Percentiles rank a stretch among this genome's conserved stretches.
Evolutionary conservation across 2,329 filamentous ascomycete genomes (phyloP).

Genomic region (Aspergillus costaricaensis): DNA sequence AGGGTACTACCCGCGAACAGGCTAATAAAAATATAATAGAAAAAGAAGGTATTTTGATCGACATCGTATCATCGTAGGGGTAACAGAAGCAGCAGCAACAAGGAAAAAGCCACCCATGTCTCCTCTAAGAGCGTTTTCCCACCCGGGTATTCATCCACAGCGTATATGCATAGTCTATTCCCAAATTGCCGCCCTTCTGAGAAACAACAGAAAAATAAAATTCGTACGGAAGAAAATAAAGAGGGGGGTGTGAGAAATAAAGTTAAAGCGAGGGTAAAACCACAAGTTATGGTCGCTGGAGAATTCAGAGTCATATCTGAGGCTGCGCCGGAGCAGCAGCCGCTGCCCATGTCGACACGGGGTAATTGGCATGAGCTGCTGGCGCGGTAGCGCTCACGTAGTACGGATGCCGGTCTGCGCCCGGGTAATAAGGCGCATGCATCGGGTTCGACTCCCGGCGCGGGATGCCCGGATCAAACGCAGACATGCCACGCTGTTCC

Average conservation of each 20-base stretch:
- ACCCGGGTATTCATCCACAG: conserved; percentile 24
- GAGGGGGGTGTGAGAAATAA: conserved; percentile 14
- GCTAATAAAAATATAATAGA: neutral
- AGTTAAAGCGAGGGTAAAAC: conserved; percentile 13
- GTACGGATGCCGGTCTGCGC: conserved; percentile 36
- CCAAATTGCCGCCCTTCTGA: conserved; percentile 26
- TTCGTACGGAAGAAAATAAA: conserved; percentile 12
- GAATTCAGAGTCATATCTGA: conserved; percentile 33
- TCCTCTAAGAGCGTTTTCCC: conserved; percentile 25
- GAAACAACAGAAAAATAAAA: conserved; percentile 15
- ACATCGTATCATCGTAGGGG: conserved; percentile 24
- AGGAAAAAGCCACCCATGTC: conserved; percentile 23
- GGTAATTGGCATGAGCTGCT: conserved; percentile 35
- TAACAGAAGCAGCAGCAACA: conserved; percentile 22
- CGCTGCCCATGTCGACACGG: conserved; percentile 42
- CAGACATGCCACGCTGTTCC: conserved; percentile 35
- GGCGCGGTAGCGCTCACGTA: conserved; percentile 33
- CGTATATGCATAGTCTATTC: conserved; percentile 26
- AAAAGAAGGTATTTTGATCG: conserved; percentile 19
- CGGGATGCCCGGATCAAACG: conserved; percentile 36
- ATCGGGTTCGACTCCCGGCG: conserved; percentile 41
- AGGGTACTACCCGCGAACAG: conserved; percentile 6
- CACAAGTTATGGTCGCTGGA: conserved; percentile 11
- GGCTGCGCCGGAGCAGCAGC: conserved; percentile 41
- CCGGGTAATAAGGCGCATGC: conserved; percentile 37